phyloP scores from a whole-genome alignment of 139 green algal species.

The Chlamydomonas incerta region DNA sequence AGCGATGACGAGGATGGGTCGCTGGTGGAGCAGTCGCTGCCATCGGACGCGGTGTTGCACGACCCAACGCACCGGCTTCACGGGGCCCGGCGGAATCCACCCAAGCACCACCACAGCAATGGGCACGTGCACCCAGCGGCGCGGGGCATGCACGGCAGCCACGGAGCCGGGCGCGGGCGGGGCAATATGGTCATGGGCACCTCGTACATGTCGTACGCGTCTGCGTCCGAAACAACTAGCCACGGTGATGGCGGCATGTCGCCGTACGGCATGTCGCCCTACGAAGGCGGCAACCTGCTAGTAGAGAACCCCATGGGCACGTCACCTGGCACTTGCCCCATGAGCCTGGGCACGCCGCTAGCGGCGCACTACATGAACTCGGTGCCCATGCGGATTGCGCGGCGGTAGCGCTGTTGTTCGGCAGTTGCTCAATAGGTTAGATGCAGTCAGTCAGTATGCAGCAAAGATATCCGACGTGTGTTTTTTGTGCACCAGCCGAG shows the following conservation, averaged over 20 bases:
- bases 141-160: not conserved
- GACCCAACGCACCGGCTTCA: slow-evolving; percentile 10
- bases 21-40: slow-evolving; percentile 21
- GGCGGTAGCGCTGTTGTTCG: not conserved
- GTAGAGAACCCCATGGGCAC: slow-evolving; percentile 27
- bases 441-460: too few species aligned
- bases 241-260: slow-evolving; percentile 17
- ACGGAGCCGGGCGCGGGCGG: not conserved
- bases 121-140: not conserved
- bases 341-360: slow-evolving; percentile 30
- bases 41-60: slow-evolving; percentile 42
- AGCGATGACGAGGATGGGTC: slow-evolving; percentile 31
- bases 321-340: slow-evolving; percentile 20
- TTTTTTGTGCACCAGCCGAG: too few species aligned
- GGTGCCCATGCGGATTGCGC: slow-evolving; percentile 3
- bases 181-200: slow-evolving; percentile 5
- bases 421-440: too few species aligned
- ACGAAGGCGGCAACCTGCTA: slow-evolving; percentile 30
- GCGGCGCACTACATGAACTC: slow-evolving; percentile 18
- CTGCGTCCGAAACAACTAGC: slow-evolving; percentile 4
- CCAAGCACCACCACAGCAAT: not conserved
- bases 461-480: too few species aligned
- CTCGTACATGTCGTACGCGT: slow-evolving; percentile 48
- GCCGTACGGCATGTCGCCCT: slow-evolving; percentile 30
- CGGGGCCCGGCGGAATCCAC: not conserved